Evolutionary conservation across 257 asterid genomes (phyloP).

Genomic region (Solanum sitiens): DNA sequence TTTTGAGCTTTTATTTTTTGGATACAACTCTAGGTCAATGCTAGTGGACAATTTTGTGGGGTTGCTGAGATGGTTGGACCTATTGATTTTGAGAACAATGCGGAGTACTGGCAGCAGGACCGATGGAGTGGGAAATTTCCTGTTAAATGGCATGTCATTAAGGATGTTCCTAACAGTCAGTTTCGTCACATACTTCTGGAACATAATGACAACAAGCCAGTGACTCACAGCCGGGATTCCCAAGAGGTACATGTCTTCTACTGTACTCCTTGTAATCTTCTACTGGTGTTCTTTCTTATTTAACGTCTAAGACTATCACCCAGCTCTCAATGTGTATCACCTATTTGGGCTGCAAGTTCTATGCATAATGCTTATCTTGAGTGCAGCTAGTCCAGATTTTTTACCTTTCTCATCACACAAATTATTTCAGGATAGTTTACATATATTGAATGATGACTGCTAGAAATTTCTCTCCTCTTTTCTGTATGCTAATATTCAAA

Average conservation of each 20-base stretch:
- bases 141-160: constrained; percentile 87
- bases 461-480: neutral
- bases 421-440: neutral
- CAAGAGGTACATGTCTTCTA: constrained; percentile 62
- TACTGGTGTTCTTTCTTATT: neutral
- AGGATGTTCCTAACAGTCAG: constrained; percentile 93
- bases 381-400: neutral
- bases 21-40: constrained; percentile 60
- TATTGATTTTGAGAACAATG: constrained; percentile 85
- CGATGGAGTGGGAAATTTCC: constrained; percentile 99
- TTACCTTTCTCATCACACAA: neutral
- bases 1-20: neutral
- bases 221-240: constrained; percentile 98
- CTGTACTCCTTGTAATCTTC: neutral
- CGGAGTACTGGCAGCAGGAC: constrained; percentile 99
- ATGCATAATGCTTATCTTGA: neutral
- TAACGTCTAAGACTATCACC: neutral
- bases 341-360: neutral
- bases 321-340: neutral
- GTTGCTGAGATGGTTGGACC: constrained; percentile 97
- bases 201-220: constrained; percentile 98
- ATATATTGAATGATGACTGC: neutral
- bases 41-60: constrained; percentile 98
- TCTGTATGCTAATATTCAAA: neutral
- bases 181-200: constrained; percentile 89